Evolutionary conservation across 345 rosid species (phyloP).

Genomic region (Combretum micranthum): DNA sequence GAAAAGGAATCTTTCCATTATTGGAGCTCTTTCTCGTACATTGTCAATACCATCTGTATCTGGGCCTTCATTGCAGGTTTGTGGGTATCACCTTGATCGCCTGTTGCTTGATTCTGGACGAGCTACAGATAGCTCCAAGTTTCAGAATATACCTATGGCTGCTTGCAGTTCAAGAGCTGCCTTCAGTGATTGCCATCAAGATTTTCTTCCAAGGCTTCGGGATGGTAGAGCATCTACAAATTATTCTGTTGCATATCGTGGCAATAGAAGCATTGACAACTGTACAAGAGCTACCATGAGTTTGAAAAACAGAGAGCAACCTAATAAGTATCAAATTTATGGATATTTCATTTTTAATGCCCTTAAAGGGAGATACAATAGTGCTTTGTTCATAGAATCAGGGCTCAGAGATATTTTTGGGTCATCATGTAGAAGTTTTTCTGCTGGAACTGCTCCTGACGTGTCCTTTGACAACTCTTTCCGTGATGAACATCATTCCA

Average conservation of each 20-base stretch:
- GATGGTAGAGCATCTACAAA: slow-evolving; percentile 15
- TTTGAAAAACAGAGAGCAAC: slow-evolving; percentile 39
- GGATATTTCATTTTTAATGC: slow-evolving; percentile 44
- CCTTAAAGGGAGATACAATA: slow-evolving; percentile 43
- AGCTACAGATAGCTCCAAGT: slow-evolving; percentile 20
- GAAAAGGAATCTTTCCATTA: slow-evolving; percentile 66
- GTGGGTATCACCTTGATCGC: slow-evolving; percentile 78
- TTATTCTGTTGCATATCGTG: slow-evolving; percentile 15
- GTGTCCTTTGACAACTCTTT: slow-evolving; percentile 52
- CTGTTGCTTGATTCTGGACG: slow-evolving; percentile 33
- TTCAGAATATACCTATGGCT: slow-evolving; percentile 42
- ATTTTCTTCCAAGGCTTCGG: slow-evolving; percentile 29
- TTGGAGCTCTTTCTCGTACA: slow-evolving; percentile 69
- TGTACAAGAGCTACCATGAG: slow-evolving; percentile 58
- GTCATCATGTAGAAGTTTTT: slow-evolving; percentile 32
- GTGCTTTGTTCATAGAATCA: slow-evolving; percentile 21
- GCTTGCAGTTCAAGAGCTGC: slow-evolving; percentile 35
- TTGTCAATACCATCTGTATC: slow-evolving; percentile 89
- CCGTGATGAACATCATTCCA: slow-evolving; percentile 44
- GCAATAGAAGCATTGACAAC: slow-evolving; percentile 21
- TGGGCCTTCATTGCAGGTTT: slow-evolving; percentile 79
- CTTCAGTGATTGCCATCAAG: slow-evolving; percentile 25
- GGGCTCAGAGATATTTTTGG: slow-evolving; percentile 50
- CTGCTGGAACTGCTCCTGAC: slow-evolving; percentile 67
- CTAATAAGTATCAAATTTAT: slow-evolving; percentile 27